Base-by-base conservation (phyloP, 2,329 filamentous ascomycete species). In the Monascus ruber region DNA sequence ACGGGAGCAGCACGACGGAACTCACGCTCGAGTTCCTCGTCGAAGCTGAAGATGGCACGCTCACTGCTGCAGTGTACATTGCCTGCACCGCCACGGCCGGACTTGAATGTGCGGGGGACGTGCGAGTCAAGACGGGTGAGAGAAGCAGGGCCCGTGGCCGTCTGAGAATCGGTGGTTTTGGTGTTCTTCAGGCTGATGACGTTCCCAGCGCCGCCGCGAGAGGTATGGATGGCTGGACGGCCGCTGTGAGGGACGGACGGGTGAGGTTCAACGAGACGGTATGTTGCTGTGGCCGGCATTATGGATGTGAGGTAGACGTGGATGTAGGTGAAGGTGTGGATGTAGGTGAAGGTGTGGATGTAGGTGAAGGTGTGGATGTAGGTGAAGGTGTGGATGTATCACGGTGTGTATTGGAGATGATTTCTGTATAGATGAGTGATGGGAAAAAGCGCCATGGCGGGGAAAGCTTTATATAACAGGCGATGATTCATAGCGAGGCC, bases 21-120 rank as follows among this genome's bases (percentile, higher is more conserved):
- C 43, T 77, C 71, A 42, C 70, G 70, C 48, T 75, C 69, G 37
- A 81, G 68, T 52, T 81, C 77, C 63, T 81, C 77, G 56, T 81
- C 77, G 61, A 81, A 81, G 59, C 71, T 73, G 68, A 80, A 80
- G 56, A 80, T 78, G 53, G 73, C 68, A 32, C 74, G 68, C 49
- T 79, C 72, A 44, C 59, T 62, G 53, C 62, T 63, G 51, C 52
- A 59, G 62, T 72, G 68, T 46, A 75, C 62, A 54, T 76, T 77
- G 46, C 73, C 73, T 10, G 70, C 70, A 34, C 73, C 73, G 39
- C 74, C 74, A 36, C 73, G 70, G 42, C 73, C 73, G 29, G 66
- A 62, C 26, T 51, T 62, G 58, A 62, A 68, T 37, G 56, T 56
- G 26, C 52, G 38, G 49, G 68, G 52, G 42, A 57, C 38, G 38